phyloP scores from a whole-genome alignment of 1,139 yeast species.

The Saccharomyces hybrid region DNA sequence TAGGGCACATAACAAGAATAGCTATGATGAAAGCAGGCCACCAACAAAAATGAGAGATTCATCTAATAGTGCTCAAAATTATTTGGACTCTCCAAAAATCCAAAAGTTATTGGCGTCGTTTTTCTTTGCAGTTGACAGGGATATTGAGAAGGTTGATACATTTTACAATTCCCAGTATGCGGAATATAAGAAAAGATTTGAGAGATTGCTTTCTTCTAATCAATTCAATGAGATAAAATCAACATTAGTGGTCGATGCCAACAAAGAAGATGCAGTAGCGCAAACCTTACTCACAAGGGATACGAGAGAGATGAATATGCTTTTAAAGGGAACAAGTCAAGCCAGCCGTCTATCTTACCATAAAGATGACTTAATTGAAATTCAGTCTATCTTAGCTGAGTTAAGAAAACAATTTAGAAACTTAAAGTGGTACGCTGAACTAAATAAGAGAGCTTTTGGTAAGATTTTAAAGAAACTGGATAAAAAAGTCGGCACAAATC shows the following conservation, averaged over 20 bases:
- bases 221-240: conserved; percentile 23
- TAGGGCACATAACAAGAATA: conserved; percentile 14
- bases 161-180: conserved; percentile 65
- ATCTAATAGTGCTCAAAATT: conserved; percentile 9
- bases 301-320: background rate
- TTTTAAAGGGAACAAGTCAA: background rate
- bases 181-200: conserved; percentile 67
- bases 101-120: conserved; percentile 50
- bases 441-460: conserved; percentile 82
- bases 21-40: conserved; percentile 9
- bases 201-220: conserved; percentile 37
- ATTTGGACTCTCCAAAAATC: conserved; percentile 34
- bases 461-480: conserved; percentile 88
- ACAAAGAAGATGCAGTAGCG: background rate
- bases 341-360: conserved; percentile 11
- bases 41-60: conserved; percentile 17
- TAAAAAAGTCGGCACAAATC: conserved; percentile 67
- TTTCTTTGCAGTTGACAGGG: conserved; percentile 72
- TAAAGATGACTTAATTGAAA: conserved; percentile 69
- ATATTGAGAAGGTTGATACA: conserved; percentile 71
- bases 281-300: background rate
- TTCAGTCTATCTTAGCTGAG: conserved; percentile 67
- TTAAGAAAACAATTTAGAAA: conserved; percentile 71
- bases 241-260: background rate
- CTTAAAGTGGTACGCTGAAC: conserved; percentile 87